Evolutionary conservation across 2,329 filamentous ascomycete species (phyloP), one percentile per base, ranked within the genome.

Genomic region (Hymenoscyphus fraxineus): DNA sequence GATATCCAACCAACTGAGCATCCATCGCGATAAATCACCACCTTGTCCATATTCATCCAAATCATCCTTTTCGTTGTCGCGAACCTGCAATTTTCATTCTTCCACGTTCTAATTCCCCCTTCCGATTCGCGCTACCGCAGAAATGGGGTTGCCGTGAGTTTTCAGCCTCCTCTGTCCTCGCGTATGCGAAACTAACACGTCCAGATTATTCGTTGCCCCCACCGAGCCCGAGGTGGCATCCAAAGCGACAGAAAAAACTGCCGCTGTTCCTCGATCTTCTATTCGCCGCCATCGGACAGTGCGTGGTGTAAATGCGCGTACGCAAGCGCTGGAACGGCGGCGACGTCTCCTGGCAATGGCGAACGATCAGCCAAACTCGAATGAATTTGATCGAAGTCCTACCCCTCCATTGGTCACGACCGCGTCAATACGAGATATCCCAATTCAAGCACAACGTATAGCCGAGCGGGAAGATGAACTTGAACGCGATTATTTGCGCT

Each of bases 71-170:
- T 67, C 61, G 58, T 31, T 58, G 67, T 73, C 70, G 68, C 69
- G 51, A 40, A 65, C 61, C 15, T 31, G 39, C 40, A 32, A 39
- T 19, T 31, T 59, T 56, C 39, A 35, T 15, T 31, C 59, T 54
- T 47, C n/a, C 58, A 38, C n/a, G n/a, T 35, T 64, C 51, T 27
- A 41, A 32, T 31, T 60, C n/a, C 40, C 39, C 51, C 32, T 51
- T 27, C 15, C 58, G n/a, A 38, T 63, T 41, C 58, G 35, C 19
- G 58, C 63, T 62, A 62, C 60, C 41, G 22, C 54, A 40, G 70
- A 67, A 66, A 76, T 76, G 74, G 74, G 74, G 60, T 64, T 75
- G 32, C 74, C 72, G 74, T 76, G 69, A 67, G 72, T 63, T 65
- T 55, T 63, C 68, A 68, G 64, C 62, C 64, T 67, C 65, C 40